Percentiles rank a stretch among this genome's conserved stretches.
Evolutionary conservation across 208 protist species (phyloP).

Genomic region (Acanthamoeba lenticulata): DNA sequence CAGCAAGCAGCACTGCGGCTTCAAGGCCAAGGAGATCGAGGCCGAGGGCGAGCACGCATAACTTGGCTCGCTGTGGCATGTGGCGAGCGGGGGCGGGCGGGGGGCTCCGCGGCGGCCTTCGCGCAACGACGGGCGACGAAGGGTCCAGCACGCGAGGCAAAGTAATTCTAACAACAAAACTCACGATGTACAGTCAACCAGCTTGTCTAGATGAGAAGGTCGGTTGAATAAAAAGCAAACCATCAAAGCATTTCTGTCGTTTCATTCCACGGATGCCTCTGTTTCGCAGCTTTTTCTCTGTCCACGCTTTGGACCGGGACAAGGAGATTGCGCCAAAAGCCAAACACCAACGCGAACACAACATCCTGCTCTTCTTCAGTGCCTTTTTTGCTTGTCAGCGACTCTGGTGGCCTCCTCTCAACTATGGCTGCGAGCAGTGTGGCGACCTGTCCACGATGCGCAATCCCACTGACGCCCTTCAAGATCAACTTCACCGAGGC

Average conservation of each 20-base stretch:
- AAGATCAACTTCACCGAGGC: neutral
- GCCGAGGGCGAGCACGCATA: neutral
- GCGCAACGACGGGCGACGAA: neutral
- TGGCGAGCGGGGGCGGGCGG: neutral
- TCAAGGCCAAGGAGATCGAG: slow-evolving; percentile 13
- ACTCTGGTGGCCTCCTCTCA: neutral
- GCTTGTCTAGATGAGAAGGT: slow-evolving; percentile 38
- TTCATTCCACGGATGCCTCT: neutral
- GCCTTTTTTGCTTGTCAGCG: too few relatives aligned
- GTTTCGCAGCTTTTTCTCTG: neutral
- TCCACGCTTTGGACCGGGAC: neutral
- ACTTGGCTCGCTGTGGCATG: too few relatives aligned
- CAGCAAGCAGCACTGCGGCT: neutral
- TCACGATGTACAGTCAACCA: slow-evolving; percentile 32
- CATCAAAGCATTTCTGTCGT: neutral
- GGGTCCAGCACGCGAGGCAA: neutral
- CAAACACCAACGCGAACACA: too few relatives aligned
- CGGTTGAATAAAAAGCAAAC: neutral
- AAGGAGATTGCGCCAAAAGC: neutral
- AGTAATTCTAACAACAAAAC: neutral
- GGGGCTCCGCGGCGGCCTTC: neutral
- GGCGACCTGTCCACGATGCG: neutral
- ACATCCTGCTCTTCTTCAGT: too few relatives aligned
- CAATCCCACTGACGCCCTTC: neutral
- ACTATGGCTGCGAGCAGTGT: neutral